Evolutionary conservation across 2,329 filamentous ascomycete genomes (phyloP), one percentile per base, ranked within the genome.

Genomic region (Epicoccum nigrum): DNA sequence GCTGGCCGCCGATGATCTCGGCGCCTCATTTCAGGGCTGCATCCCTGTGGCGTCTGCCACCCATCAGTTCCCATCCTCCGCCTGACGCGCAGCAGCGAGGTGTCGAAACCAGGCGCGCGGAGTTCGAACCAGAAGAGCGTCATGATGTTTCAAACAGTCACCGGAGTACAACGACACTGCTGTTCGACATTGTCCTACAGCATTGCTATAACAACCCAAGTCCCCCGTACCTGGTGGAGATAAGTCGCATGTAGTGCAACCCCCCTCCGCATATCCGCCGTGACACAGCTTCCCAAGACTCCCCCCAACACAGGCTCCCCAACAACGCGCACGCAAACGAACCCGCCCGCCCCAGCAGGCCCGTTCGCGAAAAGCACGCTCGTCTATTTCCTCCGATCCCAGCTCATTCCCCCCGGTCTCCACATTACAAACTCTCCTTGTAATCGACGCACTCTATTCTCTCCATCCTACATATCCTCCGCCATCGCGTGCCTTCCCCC

Each of bases 221-320:
- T 9, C 28, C 49, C 15, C 46, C 37, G 33, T 25, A 28, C 28
- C 25, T 46, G 49, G 49, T 46, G 43, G 45, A 34, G 46, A 17
- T 39, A 25, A 32, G 9, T 13, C 17, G 6, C 34, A 43, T 52
- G 49, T 28, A 25, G 49, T 52, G 38, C 31, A 23, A 52, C 28
- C 49, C 38, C 7, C 40, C 21, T 20, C 39, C 20, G 43, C 48
- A 46, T 23, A 38, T 25, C 40, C 38, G 32, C 20, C 38, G 38
- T 47, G 16, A 11, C 33, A 47, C 49, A 43, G 28, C 21, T 12
- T 32, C 7, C 20, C 32, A 35, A 20, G 4, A n/a, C n/a, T n/a
- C 5, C 35, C 31, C 42, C 44, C 40, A 46, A 51, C 43, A 46
- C 25, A 30, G n/a, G n/a, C n/a, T n/a, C n/a, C 21, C 11, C 16